phyloP scores from a whole-genome alignment of 2,329 filamentous ascomycete genomes.

The Chaetomium sp. region DNA sequence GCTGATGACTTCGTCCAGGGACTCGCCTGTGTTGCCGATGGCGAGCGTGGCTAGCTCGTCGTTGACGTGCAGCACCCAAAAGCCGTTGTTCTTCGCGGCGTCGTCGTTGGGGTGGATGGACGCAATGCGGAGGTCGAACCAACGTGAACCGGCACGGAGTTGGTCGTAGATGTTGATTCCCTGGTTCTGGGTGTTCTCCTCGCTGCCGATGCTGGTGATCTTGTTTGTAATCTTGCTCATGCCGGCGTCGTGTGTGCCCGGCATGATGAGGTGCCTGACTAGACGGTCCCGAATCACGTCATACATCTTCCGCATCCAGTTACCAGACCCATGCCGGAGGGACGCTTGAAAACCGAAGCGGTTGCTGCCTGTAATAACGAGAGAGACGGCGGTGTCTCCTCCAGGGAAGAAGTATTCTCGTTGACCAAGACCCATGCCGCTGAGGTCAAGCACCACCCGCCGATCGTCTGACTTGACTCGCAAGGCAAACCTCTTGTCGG shows the following conservation, averaged over 20 bases:
- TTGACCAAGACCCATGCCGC: conserved; percentile 40
- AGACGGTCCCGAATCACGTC: conserved; percentile 43
- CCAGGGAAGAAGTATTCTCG: conserved; percentile 41
- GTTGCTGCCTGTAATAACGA: conserved; percentile 43
- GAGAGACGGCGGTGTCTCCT: conserved; percentile 38
- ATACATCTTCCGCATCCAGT: conserved; percentile 42
- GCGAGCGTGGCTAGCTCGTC: conserved; percentile 39
- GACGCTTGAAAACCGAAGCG: conserved; percentile 40
- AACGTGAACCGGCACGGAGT: conserved; percentile 49
- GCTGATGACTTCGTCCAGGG: conserved; percentile 46
- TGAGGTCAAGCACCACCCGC: conserved; percentile 37
- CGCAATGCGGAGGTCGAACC: conserved; percentile 52
- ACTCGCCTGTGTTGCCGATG: conserved; percentile 50
- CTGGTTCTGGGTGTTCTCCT: conserved; percentile 50
- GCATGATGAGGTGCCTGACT: conserved; percentile 50
- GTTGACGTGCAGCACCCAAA: conserved; percentile 41
- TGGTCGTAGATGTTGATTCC: conserved; percentile 49
- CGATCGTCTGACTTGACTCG: conserved; percentile 37
- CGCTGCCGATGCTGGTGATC: conserved; percentile 42
- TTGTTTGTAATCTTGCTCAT: conserved; percentile 47
- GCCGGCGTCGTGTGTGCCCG: conserved; percentile 53
- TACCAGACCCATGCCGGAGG: conserved; percentile 35
- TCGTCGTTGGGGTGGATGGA: conserved; percentile 39
- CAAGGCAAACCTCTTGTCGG: conserved; percentile 39
- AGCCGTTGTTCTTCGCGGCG: conserved; percentile 35